Evolutionary conservation across 495 filamentous ascomycete species (phyloP).

Genomic region (Penicillium macrosclerotiorum): DNA sequence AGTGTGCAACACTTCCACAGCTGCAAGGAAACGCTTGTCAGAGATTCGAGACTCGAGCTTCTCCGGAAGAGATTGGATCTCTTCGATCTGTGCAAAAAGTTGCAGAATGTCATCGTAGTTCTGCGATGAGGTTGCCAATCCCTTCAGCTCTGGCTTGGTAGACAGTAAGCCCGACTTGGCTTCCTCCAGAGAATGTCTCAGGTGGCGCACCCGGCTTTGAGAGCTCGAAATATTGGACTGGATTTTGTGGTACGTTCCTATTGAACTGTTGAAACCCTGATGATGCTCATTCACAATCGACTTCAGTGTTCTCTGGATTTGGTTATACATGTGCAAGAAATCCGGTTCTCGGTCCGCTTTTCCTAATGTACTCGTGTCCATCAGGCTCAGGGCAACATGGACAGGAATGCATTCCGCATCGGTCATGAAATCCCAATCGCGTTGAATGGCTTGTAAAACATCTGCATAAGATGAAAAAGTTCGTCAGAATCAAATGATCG

Average conservation of each 20-base stretch:
- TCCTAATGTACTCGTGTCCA: constrained; percentile 91
- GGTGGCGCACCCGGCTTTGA: constrained; percentile 74
- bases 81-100: constrained; percentile 78
- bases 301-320: constrained; percentile 87
- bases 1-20: constrained; percentile 88
- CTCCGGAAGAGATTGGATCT: constrained; percentile 87
- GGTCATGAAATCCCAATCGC: constrained; percentile 89
- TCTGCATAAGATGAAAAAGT: constrained; percentile 33
- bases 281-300: constrained; percentile 98
- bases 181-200: constrained; percentile 79
- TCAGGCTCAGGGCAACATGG: constrained; percentile 85
- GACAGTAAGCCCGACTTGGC: constrained; percentile 80
- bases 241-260: constrained; percentile 98
- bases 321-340: constrained; percentile 76
- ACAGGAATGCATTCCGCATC: constrained; percentile 85
- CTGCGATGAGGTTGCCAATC: constrained; percentile 77
- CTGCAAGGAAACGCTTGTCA: constrained; percentile 90
- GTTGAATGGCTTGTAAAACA: constrained; percentile 69
- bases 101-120: constrained; percentile 90
- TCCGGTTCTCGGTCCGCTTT: constrained; percentile 80
- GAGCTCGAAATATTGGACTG: constrained; percentile 88
- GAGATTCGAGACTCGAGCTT: constrained; percentile 90
- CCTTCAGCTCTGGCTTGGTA: constrained; percentile 89
- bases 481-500: neutral
- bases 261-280: constrained; percentile 98